Conservation (phyloP, 495 filamentous ascomycete genomes). For the Mycothermus thermophilus region DNA sequence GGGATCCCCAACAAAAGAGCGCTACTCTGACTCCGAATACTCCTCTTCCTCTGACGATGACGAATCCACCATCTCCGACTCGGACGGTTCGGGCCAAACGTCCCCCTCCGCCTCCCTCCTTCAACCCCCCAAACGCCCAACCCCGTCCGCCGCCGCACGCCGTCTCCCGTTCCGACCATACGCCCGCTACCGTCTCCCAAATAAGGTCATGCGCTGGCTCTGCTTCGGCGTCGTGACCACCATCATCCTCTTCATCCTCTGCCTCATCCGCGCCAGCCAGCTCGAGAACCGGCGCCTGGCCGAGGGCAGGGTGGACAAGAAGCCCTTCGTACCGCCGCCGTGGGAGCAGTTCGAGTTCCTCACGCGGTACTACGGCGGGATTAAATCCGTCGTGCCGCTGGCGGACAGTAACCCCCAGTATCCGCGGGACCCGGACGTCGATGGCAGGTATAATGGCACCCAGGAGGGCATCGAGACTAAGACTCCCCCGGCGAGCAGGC, state of each 20-base stretch:
- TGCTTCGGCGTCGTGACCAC: slow-evolving; percentile 53
- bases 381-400: slow-evolving; percentile 49
- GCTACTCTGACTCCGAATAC: slow-evolving; percentile 30
- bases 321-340: slow-evolving; percentile 43
- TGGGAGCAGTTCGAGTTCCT: slow-evolving; percentile 80
- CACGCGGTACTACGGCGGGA: slow-evolving; percentile 70
- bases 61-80: slow-evolving; percentile 26
- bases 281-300: slow-evolving; percentile 47
- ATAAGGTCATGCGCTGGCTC: slow-evolving; percentile 55
- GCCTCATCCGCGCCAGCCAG: slow-evolving; percentile 55
- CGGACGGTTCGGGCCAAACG: slow-evolving; percentile 32
- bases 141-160: slow-evolving; percentile 23
- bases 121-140: slow-evolving; percentile 42
- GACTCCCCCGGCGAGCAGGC: slow-evolving; percentile 55
- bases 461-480: slow-evolving; percentile 45
- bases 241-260: slow-evolving; percentile 58
- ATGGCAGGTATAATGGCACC: slow-evolving; percentile 24
- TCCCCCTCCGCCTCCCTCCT: slow-evolving; percentile 36
- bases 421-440: slow-evolving; percentile 43
- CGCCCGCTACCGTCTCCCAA: slow-evolving; percentile 46
- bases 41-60: slow-evolving; percentile 29
- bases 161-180: slow-evolving; percentile 26
- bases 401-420: slow-evolving; percentile 60
- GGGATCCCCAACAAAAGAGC: slow-evolving; percentile 25
- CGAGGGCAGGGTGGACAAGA: slow-evolving; percentile 34